These are phyloP conservation scores for Castanopsis chinensis DNA, from an alignment of 306 rosid genomes.

Conservation along the genomic window DNA sequence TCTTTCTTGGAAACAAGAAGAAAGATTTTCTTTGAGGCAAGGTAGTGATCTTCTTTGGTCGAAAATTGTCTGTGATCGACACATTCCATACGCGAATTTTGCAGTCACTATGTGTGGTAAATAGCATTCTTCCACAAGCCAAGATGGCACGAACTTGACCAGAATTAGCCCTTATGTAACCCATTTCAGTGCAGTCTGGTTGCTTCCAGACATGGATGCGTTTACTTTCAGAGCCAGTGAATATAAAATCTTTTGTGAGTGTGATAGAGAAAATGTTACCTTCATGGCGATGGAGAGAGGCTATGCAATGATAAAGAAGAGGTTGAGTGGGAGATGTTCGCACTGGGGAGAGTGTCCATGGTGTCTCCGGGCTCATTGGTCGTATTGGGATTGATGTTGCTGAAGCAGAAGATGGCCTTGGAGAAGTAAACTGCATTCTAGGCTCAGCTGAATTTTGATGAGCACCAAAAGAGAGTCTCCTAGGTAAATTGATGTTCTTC, in stretches of 20 bases:
- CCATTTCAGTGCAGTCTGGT: constrained; percentile 50
- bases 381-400: constrained; percentile 19
- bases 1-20: constrained; percentile 28
- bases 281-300: constrained; percentile 56
- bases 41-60: constrained; percentile 38
- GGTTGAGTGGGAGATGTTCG: constrained; percentile 32
- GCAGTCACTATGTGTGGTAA: constrained; percentile 47
- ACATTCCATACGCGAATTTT: constrained; percentile 45
- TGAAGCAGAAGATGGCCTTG: constrained; percentile 33
- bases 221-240: constrained; percentile 51
- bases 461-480: constrained; percentile 39
- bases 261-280: constrained; percentile 48
- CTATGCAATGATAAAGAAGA: constrained; percentile 52
- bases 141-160: constrained; percentile 47
- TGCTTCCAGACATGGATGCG: constrained; percentile 49
- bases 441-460: constrained; percentile 20
- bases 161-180: constrained; percentile 35
- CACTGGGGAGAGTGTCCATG: constrained; percentile 37
- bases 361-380: constrained; percentile 40
- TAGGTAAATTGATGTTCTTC: constrained; percentile 35
- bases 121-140: constrained; percentile 31
- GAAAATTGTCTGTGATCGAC: constrained; percentile 31
- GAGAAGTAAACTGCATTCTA: constrained; percentile 21
- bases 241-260: constrained; percentile 38
- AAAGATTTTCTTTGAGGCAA: constrained; percentile 34